Evolutionary conservation across 805 yeast genomes (phyloP).

Genomic region (Myxozyma sirexii): DNA sequence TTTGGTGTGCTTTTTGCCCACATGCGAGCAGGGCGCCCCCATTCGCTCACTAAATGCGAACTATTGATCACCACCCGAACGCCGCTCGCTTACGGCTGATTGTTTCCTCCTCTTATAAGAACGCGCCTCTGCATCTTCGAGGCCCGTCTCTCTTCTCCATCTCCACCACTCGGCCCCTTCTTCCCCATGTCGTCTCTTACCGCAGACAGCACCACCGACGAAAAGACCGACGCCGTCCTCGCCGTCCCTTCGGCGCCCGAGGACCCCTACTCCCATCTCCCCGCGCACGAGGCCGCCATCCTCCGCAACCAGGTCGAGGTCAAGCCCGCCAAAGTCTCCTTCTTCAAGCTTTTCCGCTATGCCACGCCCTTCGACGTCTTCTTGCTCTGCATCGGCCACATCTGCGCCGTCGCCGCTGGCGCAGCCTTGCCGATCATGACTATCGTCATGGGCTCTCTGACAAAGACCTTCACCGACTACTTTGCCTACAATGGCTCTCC

Average conservation of each 20-base stretch:
- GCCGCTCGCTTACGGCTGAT: neutral
- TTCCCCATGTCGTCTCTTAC: neutral
- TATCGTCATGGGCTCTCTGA: constrained; percentile 45
- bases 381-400: constrained; percentile 39
- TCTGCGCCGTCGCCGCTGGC: constrained; percentile 36
- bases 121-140: neutral
- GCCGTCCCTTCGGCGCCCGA: constrained; percentile 1
- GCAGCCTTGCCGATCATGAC: constrained; percentile 48
- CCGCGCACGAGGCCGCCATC: constrained; percentile 41
- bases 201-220: neutral
- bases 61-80: constrained; percentile 1
- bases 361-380: constrained; percentile 38
- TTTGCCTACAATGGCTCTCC: constrained; percentile 28
- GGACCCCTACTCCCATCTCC: constrained; percentile 35
- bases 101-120: neutral
- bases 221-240: neutral
- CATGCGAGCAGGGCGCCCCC: no score
- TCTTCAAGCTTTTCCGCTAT: constrained; percentile 41
- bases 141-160: neutral
- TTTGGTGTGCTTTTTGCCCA: no score
- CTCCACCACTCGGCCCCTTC: no score
- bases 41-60: no score
- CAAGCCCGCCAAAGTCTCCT: constrained; percentile 35
- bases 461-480: constrained; percentile 43
- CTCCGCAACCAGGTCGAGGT: constrained; percentile 42